Percentiles rank a stretch among this genome's conserved stretches.
Conservation (phyloP, 345 rosid species). For the Psidium guajava region DNA sequence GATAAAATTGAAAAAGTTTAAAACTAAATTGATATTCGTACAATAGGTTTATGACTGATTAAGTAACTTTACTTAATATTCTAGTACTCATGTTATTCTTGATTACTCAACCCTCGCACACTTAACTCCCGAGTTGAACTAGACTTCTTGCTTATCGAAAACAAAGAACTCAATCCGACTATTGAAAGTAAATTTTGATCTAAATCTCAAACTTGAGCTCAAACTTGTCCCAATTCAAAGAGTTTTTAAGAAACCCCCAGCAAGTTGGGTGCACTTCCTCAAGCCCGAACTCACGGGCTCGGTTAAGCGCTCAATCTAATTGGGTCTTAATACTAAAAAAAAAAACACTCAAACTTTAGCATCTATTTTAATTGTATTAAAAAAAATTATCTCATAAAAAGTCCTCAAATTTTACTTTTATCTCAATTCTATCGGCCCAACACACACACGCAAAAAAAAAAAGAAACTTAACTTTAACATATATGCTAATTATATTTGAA, state of each 20-base stretch:
- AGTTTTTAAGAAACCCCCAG: background rate
- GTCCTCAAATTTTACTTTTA: too few relatives aligned
- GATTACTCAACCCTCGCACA: background rate
- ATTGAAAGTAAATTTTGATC: background rate
- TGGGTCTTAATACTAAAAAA: too few relatives aligned
- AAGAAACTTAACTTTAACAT: too few relatives aligned
- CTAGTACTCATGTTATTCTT: background rate
- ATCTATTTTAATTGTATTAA: too few relatives aligned
- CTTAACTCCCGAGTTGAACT: background rate
- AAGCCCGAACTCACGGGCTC: background rate
- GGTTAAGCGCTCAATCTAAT: background rate
- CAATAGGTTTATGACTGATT: background rate
- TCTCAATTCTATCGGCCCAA: too few relatives aligned
- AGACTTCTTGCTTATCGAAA: background rate
- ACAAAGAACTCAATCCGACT: background rate
- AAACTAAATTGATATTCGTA: background rate
- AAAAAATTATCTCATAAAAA: too few relatives aligned
- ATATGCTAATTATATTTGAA: too few relatives aligned
- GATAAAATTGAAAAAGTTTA: background rate
- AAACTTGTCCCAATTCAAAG: background rate
- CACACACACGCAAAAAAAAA: too few relatives aligned
- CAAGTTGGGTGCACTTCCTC: background rate
- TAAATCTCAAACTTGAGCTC: background rate
- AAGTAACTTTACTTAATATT: background rate
- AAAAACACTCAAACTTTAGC: too few relatives aligned